Evolutionary conservation across 495 filamentous ascomycete genomes (phyloP).

Genomic region (Pseudomonodictys pantanalensis): DNA sequence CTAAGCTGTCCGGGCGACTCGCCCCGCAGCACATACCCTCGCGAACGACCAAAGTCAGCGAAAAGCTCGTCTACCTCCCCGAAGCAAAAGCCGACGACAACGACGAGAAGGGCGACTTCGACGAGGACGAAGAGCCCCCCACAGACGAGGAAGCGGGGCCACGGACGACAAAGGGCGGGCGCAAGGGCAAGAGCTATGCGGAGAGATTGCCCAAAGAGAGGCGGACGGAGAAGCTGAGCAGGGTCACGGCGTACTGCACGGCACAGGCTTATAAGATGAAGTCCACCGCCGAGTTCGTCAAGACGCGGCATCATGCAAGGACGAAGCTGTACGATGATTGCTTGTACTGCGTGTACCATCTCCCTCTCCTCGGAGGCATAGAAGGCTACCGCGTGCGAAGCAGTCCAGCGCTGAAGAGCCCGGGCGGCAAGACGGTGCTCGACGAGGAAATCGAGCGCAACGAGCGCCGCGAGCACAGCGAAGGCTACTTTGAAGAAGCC

Average conservation of each 20-base stretch:
- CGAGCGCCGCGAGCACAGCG: constrained; percentile 83
- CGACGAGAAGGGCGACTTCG: constrained; percentile 55
- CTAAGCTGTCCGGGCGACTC: constrained; percentile 40
- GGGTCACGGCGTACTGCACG: constrained; percentile 94
- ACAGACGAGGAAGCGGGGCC: constrained; percentile 72
- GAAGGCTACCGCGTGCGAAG: constrained; percentile 86
- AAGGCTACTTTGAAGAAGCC: constrained; percentile 71
- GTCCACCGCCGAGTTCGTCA: constrained; percentile 80
- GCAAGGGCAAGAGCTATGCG: constrained; percentile 84
- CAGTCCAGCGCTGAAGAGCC: constrained; percentile 84
- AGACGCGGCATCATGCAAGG: constrained; percentile 82
- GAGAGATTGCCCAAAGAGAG: constrained; percentile 89
- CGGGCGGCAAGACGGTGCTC: constrained; percentile 85
- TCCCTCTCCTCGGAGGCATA: constrained; percentile 77
- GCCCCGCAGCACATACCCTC: constrained; percentile 64
- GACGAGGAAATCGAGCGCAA: constrained; percentile 97
- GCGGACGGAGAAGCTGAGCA: constrained; percentile 78
- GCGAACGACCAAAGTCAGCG: constrained; percentile 85
- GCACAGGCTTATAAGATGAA: constrained; percentile 90
- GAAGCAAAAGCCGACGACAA: constrained; percentile 61
- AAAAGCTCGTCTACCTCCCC: constrained; percentile 93
- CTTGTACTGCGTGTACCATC: constrained; percentile 90
- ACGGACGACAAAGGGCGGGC: constrained; percentile 56
- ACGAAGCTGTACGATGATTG: constrained; percentile 99
- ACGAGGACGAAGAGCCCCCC: constrained; percentile 62